These are phyloP conservation scores for Lecanosticta acicola DNA, from an alignment of 2,329 filamentous ascomycete species.

Conservation along the genomic window DNA sequence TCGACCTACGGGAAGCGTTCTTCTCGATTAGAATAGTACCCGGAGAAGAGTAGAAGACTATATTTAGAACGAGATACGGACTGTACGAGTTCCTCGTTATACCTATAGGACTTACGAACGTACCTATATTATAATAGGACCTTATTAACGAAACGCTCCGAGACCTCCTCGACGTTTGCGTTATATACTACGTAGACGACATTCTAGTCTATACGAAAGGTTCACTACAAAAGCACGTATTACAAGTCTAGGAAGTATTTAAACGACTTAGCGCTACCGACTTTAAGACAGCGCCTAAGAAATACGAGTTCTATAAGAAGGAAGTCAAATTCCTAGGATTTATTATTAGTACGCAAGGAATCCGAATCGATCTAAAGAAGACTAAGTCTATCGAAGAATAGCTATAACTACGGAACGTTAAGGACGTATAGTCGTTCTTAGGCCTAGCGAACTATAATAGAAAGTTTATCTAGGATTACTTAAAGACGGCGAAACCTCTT, in stretches of 20 bases:
- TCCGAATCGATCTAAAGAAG: slow-evolving; percentile 27
- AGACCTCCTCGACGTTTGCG: slow-evolving; percentile 20
- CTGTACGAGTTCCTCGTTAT: slow-evolving; percentile 22
- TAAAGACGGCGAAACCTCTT: not conserved
- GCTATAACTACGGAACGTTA: slow-evolving; percentile 18
- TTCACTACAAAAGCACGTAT: not conserved
- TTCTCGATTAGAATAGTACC: slow-evolving; percentile 21
- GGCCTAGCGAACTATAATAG: slow-evolving; percentile 6
- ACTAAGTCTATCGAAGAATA: slow-evolving; percentile 25
- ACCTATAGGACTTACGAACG: slow-evolving; percentile 22
- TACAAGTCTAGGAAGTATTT: slow-evolving; percentile 9
- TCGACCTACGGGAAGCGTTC: slow-evolving; percentile 22
- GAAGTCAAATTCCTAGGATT: slow-evolving; percentile 30
- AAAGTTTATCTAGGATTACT: slow-evolving; percentile 2
- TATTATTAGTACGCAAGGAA: slow-evolving; percentile 23
- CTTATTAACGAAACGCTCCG: slow-evolving; percentile 22
- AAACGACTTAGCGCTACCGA: not conserved
- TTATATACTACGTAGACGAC: slow-evolving; percentile 20
- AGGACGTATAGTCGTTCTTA: slow-evolving; percentile 22
- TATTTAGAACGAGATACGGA: slow-evolving; percentile 16
- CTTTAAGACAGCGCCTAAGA: slow-evolving; percentile 10
- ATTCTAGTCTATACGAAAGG: slow-evolving; percentile 21
- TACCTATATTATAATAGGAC: slow-evolving; percentile 19
- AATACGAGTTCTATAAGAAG: slow-evolving; percentile 30
- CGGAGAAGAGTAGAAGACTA: slow-evolving; percentile 20